These are phyloP conservation scores for Coriolopsis trogii DNA, from an alignment of 1,284 basidiomycete genomes.

Conservation along the genomic window DNA sequence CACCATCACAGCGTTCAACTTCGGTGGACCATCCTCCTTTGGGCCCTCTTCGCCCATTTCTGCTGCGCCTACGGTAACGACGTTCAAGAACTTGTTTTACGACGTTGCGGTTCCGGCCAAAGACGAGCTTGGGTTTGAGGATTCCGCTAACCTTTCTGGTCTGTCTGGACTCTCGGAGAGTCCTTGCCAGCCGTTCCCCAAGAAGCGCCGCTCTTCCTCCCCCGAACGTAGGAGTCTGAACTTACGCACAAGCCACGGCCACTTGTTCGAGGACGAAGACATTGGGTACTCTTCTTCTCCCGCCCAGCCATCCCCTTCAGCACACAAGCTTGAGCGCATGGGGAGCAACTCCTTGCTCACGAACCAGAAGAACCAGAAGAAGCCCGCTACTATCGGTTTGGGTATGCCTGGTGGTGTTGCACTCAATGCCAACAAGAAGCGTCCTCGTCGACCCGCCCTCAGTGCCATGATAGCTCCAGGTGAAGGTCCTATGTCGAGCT, in stretches of 20 bases:
- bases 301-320: conserved; percentile 61
- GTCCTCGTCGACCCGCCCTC: conserved; percentile 63
- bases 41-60: conserved; percentile 47
- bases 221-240: conserved; percentile 51
- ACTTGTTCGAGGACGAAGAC: conserved; percentile 31
- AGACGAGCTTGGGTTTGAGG: conserved; percentile 12
- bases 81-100: conserved; percentile 64
- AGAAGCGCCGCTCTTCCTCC: conserved; percentile 72
- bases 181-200: conserved; percentile 49
- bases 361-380: conserved; percentile 48
- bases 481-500: conserved; percentile 34
- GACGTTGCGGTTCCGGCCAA: conserved; percentile 51
- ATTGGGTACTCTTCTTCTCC: conserved; percentile 54
- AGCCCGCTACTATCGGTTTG: conserved; percentile 62
- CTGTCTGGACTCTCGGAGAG: conserved; percentile 39
- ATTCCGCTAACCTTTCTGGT: conserved; percentile 18
- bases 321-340: conserved; percentile 64
- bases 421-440: conserved; percentile 51
- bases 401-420: conserved; percentile 53
- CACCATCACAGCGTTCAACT: conserved; percentile 34
- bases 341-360: conserved; percentile 39
- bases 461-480: conserved; percentile 62
- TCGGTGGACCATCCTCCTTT: conserved; percentile 23
- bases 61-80: conserved; percentile 52
- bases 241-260: conserved; percentile 34